These are phyloP conservation scores for Pezicula rhizophila DNA, from an alignment of 2,329 filamentous ascomycete species.

Conservation along the genomic window DNA sequence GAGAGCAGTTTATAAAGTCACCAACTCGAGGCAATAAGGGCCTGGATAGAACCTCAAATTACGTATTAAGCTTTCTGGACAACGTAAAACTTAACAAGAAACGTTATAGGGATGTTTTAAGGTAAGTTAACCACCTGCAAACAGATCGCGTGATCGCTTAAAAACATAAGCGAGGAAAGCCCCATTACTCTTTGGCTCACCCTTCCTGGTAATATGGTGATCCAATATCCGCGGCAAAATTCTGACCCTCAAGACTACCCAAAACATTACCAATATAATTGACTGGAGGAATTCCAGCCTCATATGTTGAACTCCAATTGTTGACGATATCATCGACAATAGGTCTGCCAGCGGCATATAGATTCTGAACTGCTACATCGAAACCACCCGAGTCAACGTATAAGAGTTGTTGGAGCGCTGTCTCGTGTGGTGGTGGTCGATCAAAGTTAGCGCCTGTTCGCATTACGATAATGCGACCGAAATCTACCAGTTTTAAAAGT, in stretches of 20 bases:
- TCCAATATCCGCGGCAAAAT: not conserved
- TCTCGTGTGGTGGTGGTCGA: constrained; percentile 51
- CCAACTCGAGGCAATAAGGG: no score
- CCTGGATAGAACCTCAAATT: no score
- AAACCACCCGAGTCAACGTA: constrained; percentile 57
- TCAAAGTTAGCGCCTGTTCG: constrained; percentile 65
- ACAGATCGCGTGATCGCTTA: no score
- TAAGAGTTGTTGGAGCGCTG: constrained; percentile 52
- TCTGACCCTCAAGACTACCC: constrained; percentile 54
- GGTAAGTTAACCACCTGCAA: no score
- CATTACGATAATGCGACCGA: constrained; percentile 58
- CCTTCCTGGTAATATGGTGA: not conserved
- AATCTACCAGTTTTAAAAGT: constrained; percentile 52
- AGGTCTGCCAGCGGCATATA: constrained; percentile 57
- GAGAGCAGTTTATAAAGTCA: no score
- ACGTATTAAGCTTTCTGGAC: no score
- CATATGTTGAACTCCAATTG: constrained; percentile 54
- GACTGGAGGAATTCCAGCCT: constrained; percentile 44
- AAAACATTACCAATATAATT: constrained; percentile 69
- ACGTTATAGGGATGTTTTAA: no score
- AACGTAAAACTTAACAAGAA: no score
- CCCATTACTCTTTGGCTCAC: no score
- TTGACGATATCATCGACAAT: constrained; percentile 54
- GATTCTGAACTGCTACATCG: constrained; percentile 53
- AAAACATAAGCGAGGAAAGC: no score